Conservation (phyloP, 169 alveolate genomes). For the Plasmodium cynomolgi region DNA sequence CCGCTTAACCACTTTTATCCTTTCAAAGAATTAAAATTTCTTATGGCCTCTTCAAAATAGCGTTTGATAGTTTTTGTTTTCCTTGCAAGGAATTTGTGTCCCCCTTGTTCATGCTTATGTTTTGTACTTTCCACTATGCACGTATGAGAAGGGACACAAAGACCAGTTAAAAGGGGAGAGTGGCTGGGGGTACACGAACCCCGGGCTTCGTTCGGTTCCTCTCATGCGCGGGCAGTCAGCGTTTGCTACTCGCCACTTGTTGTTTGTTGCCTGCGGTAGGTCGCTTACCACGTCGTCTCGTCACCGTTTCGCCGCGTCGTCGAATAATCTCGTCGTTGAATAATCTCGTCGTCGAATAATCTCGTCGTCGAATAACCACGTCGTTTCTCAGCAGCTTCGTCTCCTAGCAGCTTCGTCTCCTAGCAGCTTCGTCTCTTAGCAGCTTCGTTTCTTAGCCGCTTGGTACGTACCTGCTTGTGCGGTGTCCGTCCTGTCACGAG, state of each 20-base stretch:
- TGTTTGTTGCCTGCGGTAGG: not conserved
- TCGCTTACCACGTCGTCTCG: not conserved
- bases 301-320: not conserved
- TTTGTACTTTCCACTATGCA: not conserved
- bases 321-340: not conserved
- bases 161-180: not conserved
- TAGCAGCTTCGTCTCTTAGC: too few species aligned
- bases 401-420: too few species aligned
- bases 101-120: not conserved
- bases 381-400: too few species aligned
- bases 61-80: not conserved
- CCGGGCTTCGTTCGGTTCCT: not conserved
- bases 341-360: too few species aligned
- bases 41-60: not conserved
- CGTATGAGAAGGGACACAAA: not conserved
- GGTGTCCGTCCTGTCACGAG: not conserved
- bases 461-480: not conserved
- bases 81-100: not conserved
- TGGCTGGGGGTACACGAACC: not conserved
- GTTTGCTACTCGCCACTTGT: not conserved
- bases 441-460: not conserved
- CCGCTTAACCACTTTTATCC: not conserved
- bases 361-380: too few species aligned
- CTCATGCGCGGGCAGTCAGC: not conserved
- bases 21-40: not conserved